phyloP scores from a whole-genome alignment of 257 asterid species.

The Galeopsis tetrahit region DNA sequence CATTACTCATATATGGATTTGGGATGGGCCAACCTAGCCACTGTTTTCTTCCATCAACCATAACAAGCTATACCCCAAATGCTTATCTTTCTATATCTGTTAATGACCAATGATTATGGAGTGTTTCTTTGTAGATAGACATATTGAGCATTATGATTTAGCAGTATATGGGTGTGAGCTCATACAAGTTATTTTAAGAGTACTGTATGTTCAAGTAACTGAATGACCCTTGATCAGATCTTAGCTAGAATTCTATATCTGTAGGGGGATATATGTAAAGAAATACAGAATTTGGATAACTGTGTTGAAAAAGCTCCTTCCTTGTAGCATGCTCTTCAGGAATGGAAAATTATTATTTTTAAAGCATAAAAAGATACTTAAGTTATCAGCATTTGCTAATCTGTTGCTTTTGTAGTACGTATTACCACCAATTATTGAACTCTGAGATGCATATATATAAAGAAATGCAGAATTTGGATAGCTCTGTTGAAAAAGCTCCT shows the following conservation, averaged over 20 bases:
- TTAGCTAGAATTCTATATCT: neutral
- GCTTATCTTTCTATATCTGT: conserved; percentile 7
- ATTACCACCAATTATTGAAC: neutral
- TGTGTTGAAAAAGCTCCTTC: neutral
- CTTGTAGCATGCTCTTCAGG: neutral
- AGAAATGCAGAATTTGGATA: neutral
- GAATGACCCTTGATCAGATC: neutral
- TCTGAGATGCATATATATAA: neutral
- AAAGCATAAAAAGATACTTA: neutral
- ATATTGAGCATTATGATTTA: neutral
- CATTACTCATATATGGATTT: neutral
- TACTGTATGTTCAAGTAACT: neutral
- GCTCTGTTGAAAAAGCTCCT: neutral
- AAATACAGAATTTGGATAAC: neutral
- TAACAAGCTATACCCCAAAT: neutral
- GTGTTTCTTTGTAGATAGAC: conserved; percentile 15
- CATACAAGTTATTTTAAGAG: neutral
- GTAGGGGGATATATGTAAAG: neutral
- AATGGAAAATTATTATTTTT: neutral
- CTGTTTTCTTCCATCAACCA: conserved; percentile 13
- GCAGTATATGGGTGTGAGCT: neutral
- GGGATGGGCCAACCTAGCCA: neutral
- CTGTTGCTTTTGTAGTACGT: neutral
- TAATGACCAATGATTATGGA: neutral
- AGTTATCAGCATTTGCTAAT: neutral